Percentiles rank a stretch among this genome's conserved stretches.
Evolutionary conservation across 306 rosid genomes (phyloP).

Genomic region (Pyrus bretschneideri): DNA sequence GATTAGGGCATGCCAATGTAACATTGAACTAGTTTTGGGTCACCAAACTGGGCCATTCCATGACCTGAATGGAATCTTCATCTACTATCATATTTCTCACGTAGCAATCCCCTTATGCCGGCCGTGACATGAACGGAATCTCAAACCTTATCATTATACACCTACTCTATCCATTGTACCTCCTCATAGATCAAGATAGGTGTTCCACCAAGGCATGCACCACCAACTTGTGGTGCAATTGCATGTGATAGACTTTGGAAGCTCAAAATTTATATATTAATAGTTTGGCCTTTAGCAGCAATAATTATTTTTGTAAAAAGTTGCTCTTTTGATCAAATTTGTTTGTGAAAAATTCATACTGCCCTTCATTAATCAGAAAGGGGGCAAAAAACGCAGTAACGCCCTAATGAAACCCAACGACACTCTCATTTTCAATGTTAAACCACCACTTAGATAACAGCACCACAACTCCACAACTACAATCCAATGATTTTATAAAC

Average conservation of each 20-base stretch:
- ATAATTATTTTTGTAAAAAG: no score
- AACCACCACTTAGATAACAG: no score
- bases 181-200: background rate
- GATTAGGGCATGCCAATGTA: conserved; percentile 12
- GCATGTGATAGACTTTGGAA: background rate
- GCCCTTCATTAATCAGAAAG: no score
- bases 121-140: conserved; percentile 28
- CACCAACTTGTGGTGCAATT: background rate
- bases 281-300: no score
- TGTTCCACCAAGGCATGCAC: background rate
- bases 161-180: background rate
- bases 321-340: no score
- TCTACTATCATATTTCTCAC: conserved; percentile 14
- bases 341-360: no score
- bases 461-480: no score
- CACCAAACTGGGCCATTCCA: conserved; percentile 33
- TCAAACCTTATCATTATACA: conserved; percentile 1
- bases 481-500: background rate
- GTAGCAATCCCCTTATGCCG: background rate
- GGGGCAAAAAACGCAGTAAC: no score
- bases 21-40: conserved; percentile 33
- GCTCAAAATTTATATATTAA: background rate
- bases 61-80: conserved; percentile 53
- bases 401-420: no score
- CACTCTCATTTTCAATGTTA: no score